Evolutionary conservation across 2,329 filamentous ascomycete species (phyloP).

Genomic region (Trichoderma koningiopsis): DNA sequence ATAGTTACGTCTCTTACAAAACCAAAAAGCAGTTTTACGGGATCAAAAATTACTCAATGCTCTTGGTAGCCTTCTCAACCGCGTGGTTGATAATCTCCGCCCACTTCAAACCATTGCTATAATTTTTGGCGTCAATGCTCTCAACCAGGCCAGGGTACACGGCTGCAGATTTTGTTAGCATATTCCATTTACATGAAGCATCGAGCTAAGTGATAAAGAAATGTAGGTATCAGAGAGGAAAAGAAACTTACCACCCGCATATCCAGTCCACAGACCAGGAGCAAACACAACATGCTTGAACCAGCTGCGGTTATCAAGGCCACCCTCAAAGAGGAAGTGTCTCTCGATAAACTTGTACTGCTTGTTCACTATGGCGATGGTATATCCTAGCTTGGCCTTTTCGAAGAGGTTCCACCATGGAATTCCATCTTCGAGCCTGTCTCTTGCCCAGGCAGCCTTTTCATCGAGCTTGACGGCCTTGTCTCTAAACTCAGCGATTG

Average conservation of each 20-base stretch:
- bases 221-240: too few species aligned
- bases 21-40: neutral
- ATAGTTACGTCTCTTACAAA: neutral
- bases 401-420: constrained; percentile 80
- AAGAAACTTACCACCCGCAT: constrained; percentile 66
- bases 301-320: constrained; percentile 79
- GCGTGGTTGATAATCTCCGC: constrained; percentile 58
- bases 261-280: constrained; percentile 88
- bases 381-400: constrained; percentile 63
- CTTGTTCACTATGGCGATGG: constrained; percentile 69
- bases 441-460: constrained; percentile 45
- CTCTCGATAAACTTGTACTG: constrained; percentile 86
- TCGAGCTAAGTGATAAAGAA: neutral
- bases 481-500: constrained; percentile 42
- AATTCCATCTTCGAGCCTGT: constrained; percentile 54
- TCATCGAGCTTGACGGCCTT: constrained; percentile 51
- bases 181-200: neutral
- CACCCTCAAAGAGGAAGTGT: constrained; percentile 72
- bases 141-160: constrained; percentile 66
- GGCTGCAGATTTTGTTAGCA: constrained; percentile 39
- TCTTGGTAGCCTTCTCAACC: constrained; percentile 50
- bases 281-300: constrained; percentile 97
- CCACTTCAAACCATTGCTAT: constrained; percentile 60
- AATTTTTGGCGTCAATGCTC: constrained; percentile 63
- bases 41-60: constrained; percentile 32